Conservation (phyloP, 2,329 filamentous ascomycete genomes). For the Thielaviopsis euricoi region DNA sequence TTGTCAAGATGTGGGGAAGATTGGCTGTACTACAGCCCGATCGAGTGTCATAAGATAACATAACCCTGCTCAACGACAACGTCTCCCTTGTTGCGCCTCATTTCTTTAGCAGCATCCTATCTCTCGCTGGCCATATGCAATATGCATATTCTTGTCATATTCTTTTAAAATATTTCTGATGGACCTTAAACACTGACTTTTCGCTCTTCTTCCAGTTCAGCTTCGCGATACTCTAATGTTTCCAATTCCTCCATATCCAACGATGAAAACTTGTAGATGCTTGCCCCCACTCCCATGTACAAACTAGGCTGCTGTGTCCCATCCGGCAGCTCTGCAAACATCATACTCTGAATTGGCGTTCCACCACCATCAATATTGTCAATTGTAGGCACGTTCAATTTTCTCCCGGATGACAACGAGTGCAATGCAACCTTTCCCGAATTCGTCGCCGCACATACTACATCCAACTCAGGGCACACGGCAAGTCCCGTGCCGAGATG, state of each 20-base stretch:
- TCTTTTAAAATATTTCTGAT: too few relatives aligned
- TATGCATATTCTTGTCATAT: too few relatives aligned
- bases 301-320: constrained; percentile 4
- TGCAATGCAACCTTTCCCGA: constrained; percentile 32
- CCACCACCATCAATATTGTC: constrained; percentile 7
- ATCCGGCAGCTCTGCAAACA: constrained; percentile 4
- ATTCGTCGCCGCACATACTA: constrained; percentile 38
- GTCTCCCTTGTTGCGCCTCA: too few relatives aligned
- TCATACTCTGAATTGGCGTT: constrained; percentile 4
- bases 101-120: too few relatives aligned
- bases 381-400: constrained; percentile 17
- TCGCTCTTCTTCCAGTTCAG: neutral
- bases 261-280: constrained; percentile 7
- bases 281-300: constrained; percentile 5
- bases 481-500: constrained; percentile 35
- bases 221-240: neutral
- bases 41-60: too few relatives aligned
- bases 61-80: too few relatives aligned
- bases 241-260: constrained; percentile 2
- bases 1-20: too few relatives aligned
- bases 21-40: too few relatives aligned
- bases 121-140: too few relatives aligned
- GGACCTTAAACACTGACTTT: neutral
- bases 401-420: constrained; percentile 29
- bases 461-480: constrained; percentile 27